Base-by-base conservation (phyloP, 192 early-diverging fungal genomes). In the Oehlia diaphana region DNA sequence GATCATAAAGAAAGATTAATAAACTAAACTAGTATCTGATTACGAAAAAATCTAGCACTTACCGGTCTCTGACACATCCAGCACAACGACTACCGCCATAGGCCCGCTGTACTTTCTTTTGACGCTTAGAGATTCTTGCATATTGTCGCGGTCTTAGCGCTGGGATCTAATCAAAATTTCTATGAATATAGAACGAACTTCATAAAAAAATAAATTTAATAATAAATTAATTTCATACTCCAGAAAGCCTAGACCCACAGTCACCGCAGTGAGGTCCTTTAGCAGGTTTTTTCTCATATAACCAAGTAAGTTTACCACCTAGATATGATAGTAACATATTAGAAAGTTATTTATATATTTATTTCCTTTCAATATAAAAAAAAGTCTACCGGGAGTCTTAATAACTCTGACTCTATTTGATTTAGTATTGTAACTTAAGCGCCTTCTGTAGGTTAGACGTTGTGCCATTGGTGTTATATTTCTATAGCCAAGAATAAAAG, bases 1-100 rank as follows among this genome's bases (percentile, higher is more conserved):
- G 1, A 66, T 66, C 26, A 19, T 19, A 21, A 69, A 39, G 7
- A 70, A 6, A 33, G 2, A 70, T 68, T 5, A 21, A n/a, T 44
- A n/a, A n/a, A 70, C 9, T n/a, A 39, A 12, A 37, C 2, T 3
- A 70, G 23, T 16, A 39, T 39, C 21, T 44, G 5, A 23, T 70
- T 16, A 42, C 4, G 89, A 92, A 95, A 97, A 94, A 92, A 80
- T 94, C 93, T 2, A 47, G 10, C 69, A 96, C 91, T 86, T 96
- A 95, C 79, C 96, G 86, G 84, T 85, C 83, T 63, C 81, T 74
- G 44, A 83, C 86, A 63, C 98, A 98, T 85, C 87, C 85, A 82
- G 88, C 91, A 89, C 96, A 99, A 80, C 96, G 95, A 83, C 93
- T 94, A 78, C 98, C 98, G 89, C 98, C 98, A 87, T 99, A 99